Evolutionary conservation across 2,329 filamentous ascomycete genomes (phyloP).

Genomic region (Aureobasidium sp.): DNA sequence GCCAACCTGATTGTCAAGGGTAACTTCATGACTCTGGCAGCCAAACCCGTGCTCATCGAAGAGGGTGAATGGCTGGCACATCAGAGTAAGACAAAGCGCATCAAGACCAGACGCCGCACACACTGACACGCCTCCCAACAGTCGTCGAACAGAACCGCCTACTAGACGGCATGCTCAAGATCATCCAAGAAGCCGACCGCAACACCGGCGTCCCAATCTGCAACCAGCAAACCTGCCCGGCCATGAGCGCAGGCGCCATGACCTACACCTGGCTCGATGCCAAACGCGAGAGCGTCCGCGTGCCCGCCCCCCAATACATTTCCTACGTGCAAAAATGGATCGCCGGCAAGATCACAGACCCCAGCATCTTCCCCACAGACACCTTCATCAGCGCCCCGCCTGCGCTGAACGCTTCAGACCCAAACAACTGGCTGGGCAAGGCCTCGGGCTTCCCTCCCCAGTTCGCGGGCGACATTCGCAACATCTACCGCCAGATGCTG

Average conservation of each 20-base stretch:
- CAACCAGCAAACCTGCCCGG: conserved; percentile 75
- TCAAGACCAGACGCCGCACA: neutral
- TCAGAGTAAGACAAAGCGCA: conserved; percentile 57
- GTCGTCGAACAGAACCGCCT: conserved; percentile 90
- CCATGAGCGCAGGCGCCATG: conserved; percentile 94
- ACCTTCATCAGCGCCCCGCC: conserved; percentile 58
- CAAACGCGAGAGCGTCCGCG: conserved; percentile 78
- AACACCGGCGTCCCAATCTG: conserved; percentile 69
- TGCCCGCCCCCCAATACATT: conserved; percentile 89
- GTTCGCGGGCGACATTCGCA: conserved; percentile 69
- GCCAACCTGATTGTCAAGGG: conserved; percentile 89
- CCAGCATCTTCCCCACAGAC: conserved; percentile 83
- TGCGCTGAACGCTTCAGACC: conserved; percentile 49
- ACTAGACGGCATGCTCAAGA: conserved; percentile 80
- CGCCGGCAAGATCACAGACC: conserved; percentile 88
- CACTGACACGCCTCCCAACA: conserved; percentile 31
- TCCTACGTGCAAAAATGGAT: conserved; percentile 97
- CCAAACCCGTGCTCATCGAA: conserved; percentile 87
- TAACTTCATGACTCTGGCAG: conserved; percentile 93
- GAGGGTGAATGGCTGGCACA: conserved; percentile 94
- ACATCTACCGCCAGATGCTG: conserved; percentile 50
- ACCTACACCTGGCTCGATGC: conserved; percentile 96
- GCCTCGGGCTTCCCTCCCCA: conserved; percentile 60
- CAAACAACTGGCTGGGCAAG: conserved; percentile 78
- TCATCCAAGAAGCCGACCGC: conserved; percentile 79